Evolutionary conservation across 257 asterid genomes (phyloP).

Genomic region (Mitragyna speciosa): DNA sequence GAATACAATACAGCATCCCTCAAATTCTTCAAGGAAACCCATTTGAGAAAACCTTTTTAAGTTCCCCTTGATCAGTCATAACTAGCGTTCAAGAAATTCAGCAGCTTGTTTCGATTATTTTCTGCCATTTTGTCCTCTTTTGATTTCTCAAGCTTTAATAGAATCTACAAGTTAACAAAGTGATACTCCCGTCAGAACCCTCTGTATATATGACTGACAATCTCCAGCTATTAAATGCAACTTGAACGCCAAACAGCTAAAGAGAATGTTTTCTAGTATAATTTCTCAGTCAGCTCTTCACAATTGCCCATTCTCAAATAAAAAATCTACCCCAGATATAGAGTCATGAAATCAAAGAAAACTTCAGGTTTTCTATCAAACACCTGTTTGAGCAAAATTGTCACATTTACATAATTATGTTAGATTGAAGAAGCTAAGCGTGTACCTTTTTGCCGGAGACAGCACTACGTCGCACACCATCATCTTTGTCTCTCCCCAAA

Average conservation of each 20-base stretch:
- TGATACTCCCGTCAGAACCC: not conserved
- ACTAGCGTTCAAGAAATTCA: constrained; percentile 93
- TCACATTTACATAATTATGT: not conserved
- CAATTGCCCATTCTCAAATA: not conserved
- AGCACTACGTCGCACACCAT: constrained; percentile 90
- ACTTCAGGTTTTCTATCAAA: not conserved
- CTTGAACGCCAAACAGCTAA: not conserved
- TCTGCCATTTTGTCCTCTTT: constrained; percentile 97
- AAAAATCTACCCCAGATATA: not conserved
- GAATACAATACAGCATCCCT: constrained; percentile 1
- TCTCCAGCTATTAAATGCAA: not conserved
- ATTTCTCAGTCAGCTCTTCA: not conserved
- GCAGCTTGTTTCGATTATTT: constrained; percentile 75
- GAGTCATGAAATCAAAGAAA: not conserved
- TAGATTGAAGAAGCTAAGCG: not conserved
- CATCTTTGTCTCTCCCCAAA: constrained; percentile 78
- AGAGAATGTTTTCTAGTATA: not conserved
- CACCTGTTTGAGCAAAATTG: not conserved
- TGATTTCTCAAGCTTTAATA: constrained; percentile 83
- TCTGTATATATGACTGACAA: not conserved
- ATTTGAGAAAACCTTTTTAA: not conserved
- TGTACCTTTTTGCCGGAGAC: constrained; percentile 96
- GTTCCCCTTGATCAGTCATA: constrained; percentile 59
- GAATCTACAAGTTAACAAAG: constrained; percentile 49
- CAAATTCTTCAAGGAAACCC: not conserved